Evolutionary conservation across 23 red algal genomes (phyloP).

Genomic region (Gracilaria caudata): DNA sequence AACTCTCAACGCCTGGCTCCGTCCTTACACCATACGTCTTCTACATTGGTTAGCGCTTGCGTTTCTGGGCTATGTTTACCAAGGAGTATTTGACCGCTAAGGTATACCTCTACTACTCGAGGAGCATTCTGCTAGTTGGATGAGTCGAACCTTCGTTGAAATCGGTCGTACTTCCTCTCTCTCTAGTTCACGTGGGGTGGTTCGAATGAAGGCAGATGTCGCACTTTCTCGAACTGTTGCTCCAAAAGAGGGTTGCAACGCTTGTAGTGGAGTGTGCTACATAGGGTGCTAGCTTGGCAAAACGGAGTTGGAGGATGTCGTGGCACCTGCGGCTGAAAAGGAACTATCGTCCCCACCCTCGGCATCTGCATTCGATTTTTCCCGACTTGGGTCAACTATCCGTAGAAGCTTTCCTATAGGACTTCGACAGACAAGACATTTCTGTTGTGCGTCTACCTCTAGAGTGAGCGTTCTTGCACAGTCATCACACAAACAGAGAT

Average conservation of each 20-base stretch:
- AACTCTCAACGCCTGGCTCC: neutral
- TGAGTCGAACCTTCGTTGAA: neutral
- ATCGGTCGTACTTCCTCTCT: neutral
- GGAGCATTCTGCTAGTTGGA: neutral
- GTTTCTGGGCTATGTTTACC: neutral
- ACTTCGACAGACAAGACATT: constrained; percentile 62
- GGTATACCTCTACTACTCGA: neutral
- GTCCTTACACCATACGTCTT: neutral
- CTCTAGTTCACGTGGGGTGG: neutral
- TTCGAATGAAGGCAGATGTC: neutral
- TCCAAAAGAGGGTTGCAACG: neutral
- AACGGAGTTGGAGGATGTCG: neutral
- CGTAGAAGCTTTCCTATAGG: constrained; percentile 24
- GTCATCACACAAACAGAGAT: constrained; percentile 94
- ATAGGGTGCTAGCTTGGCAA: neutral
- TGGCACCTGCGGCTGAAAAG: neutral
- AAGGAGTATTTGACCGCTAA: neutral
- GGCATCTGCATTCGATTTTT: neutral
- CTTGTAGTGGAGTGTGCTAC: neutral
- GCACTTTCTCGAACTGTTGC: neutral
- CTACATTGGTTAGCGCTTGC: neutral
- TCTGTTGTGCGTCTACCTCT: constrained; percentile 30
- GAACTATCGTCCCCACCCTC: neutral
- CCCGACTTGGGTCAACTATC: constrained; percentile 24
- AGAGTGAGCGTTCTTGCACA: constrained; percentile 58